phyloP scores from a whole-genome alignment of 768 basidiomycete genomes.

The Amyloporia xantha region DNA sequence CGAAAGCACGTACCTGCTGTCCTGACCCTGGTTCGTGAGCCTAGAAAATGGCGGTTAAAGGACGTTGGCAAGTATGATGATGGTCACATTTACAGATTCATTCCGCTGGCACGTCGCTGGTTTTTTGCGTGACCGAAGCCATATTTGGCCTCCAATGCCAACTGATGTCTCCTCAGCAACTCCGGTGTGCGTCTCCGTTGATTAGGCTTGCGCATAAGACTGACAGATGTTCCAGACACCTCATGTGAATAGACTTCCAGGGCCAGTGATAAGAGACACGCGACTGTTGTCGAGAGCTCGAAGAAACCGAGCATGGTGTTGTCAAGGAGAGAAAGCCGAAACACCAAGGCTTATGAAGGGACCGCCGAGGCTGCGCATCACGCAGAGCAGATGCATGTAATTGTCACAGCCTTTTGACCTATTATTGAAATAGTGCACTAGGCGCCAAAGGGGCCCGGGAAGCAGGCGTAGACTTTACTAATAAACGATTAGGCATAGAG shows the following conservation, averaged over 20 bases:
- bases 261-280: not conserved
- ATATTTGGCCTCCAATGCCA: slow-evolving; percentile 23
- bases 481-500: not conserved
- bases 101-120: slow-evolving; percentile 15
- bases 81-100: slow-evolving; percentile 2
- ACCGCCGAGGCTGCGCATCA: no score
- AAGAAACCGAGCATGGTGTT: not conserved
- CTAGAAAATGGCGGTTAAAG: slow-evolving; percentile 26
- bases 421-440: no score
- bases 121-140: slow-evolving; percentile 6
- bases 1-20: slow-evolving; percentile 21
- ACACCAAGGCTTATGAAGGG: not conserved
- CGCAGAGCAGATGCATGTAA: no score
- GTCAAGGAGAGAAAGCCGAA: not conserved
- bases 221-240: not conserved
- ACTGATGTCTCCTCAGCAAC: slow-evolving; percentile 17
- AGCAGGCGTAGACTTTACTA: no score
- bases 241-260: not conserved
- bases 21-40: slow-evolving; percentile 55
- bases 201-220: not conserved
- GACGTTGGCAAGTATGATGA: not conserved
- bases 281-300: not conserved
- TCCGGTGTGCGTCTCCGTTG: not conserved
- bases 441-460: no score
- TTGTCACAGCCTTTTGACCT: no score